Base-by-base conservation (phyloP, 306 rosid genomes). In the Sphenostylis stenocarpa region DNA sequence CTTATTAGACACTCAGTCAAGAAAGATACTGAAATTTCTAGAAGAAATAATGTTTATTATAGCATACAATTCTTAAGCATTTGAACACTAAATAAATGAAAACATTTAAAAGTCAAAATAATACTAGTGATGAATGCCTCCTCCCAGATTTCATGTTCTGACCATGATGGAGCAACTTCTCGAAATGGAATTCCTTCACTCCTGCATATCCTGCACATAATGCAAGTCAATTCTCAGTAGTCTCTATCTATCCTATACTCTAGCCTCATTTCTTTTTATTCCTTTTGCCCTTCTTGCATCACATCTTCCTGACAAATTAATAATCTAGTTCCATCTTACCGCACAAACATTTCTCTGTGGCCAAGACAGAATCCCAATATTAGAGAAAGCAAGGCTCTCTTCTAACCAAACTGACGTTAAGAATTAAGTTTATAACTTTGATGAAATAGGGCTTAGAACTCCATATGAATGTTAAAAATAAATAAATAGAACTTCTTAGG, bases 61-160 rank as follows among this genome's bases (percentile, higher is more conserved):
- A 65, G 47, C 29, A 75, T 57, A 11, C 24, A 9, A 65, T 65
- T 45, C 39, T 53, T 39, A 73, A 53, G 58, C 65, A 57, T 36
- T 67, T 73, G 49, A 73, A 45, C 20, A 62, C 47, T 48, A 23
- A 24, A 34, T 44, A 43, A 83, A 79, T 24, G 66, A 51, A 57
- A 70, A 51, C n/a, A 33, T 10, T 19, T 3, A 68, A 63, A 36
- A 64, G 79, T 47, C 62, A 29, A 21, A 55, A 23, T 67, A 15
- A 67, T 95, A 95, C 99, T 92, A 78, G 99, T 86, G 80, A 95
- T 73, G 84, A 92, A 95, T 38, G 96, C 97, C 82, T 92, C 97
- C 81, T 86, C 91, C 99, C 94, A 95, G 49, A 73, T 28, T 58
- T 88, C 91, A 77, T 39, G 88, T 67, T 80, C 78, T 69, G 97